Evolutionary conservation across 169 alveolate species (phyloP).

Genomic region (Cryptosporidium sp.): DNA sequence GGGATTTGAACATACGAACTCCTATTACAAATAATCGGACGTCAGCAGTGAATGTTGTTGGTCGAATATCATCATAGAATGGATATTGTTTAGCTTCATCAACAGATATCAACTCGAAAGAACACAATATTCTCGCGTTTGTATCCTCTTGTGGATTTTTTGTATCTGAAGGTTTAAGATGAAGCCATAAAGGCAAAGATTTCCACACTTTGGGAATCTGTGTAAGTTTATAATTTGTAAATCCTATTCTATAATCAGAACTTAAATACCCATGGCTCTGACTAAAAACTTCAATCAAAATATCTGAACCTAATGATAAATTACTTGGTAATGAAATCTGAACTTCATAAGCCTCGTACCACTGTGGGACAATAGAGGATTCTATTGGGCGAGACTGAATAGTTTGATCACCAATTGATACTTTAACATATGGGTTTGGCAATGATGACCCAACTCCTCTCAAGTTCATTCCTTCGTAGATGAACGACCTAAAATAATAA

Average conservation of each 20-base stretch:
- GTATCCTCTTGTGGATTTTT: constrained; percentile 82
- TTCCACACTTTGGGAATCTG: constrained; percentile 91
- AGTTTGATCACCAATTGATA: constrained; percentile 87
- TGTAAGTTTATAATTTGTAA: constrained; percentile 79
- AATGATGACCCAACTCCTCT: constrained; percentile 84
- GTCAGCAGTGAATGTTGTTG: constrained; percentile 84
- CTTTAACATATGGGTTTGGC: constrained; percentile 79
- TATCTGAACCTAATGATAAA: constrained; percentile 88
- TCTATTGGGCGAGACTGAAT: constrained; percentile 83
- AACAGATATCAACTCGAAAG: constrained; percentile 87
- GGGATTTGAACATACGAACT: constrained; percentile 85
- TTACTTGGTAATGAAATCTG: constrained; percentile 88
- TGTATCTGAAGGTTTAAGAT: constrained; percentile 80
- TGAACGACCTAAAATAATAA: constrained; percentile 85
- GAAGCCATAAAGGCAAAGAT: constrained; percentile 89
- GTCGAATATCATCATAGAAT: constrained; percentile 90
- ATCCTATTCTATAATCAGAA: constrained; percentile 79
- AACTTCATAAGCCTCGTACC: constrained; percentile 88
- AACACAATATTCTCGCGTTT: constrained; percentile 85
- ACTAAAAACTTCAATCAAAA: constrained; percentile 83
- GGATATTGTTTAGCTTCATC: constrained; percentile 83
- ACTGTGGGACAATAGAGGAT: constrained; percentile 87
- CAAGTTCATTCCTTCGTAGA: constrained; percentile 89
- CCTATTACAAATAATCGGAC: constrained; percentile 87
- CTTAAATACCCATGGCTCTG: constrained; percentile 80